Evolutionary conservation across 768 basidiomycete genomes (phyloP).

Genomic region (Serpula lacrymans): DNA sequence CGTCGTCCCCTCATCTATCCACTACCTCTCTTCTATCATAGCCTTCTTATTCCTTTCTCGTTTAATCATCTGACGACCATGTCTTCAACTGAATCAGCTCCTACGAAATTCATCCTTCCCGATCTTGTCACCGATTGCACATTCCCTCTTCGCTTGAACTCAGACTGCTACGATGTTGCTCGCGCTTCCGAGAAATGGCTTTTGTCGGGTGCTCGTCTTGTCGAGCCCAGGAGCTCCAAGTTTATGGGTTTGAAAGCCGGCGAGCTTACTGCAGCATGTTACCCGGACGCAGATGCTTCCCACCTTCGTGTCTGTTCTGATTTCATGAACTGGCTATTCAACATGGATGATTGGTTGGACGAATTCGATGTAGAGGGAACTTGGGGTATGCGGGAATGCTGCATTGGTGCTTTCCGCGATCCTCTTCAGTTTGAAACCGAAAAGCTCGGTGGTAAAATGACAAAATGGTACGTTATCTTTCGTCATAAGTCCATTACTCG

Average conservation of each 20-base stretch:
- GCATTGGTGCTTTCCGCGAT: slow-evolving; percentile 27
- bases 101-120: slow-evolving; percentile 33
- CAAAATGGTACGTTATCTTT: slow-evolving; percentile 29
- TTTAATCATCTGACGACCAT: slow-evolving; percentile 6
- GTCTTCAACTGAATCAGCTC: slow-evolving; percentile 1
- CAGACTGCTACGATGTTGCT: slow-evolving; percentile 31
- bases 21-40: slow-evolving; percentile 10
- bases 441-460: slow-evolving; percentile 27
- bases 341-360: slow-evolving; percentile 41
- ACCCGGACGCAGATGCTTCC: slow-evolving; percentile 50
- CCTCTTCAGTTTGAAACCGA: slow-evolving; percentile 22
- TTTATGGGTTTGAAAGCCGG: slow-evolving; percentile 62
- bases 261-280: slow-evolving; percentile 64
- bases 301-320: slow-evolving; percentile 65
- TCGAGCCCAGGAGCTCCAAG: slow-evolving; percentile 29
- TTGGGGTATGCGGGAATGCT: slow-evolving; percentile 26
- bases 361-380: slow-evolving; percentile 31
- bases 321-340: slow-evolving; percentile 53
- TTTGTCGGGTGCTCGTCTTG: slow-evolving; percentile 17
- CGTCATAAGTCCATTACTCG: neutral
- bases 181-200: slow-evolving; percentile 37
- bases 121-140: slow-evolving; percentile 39
- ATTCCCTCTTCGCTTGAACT: slow-evolving; percentile 33
- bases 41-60: neutral
- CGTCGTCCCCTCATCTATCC: slow-evolving; percentile 1